Evolutionary conservation across 805 yeast species (phyloP).

Genomic region (Myxozyma neotropica): DNA sequence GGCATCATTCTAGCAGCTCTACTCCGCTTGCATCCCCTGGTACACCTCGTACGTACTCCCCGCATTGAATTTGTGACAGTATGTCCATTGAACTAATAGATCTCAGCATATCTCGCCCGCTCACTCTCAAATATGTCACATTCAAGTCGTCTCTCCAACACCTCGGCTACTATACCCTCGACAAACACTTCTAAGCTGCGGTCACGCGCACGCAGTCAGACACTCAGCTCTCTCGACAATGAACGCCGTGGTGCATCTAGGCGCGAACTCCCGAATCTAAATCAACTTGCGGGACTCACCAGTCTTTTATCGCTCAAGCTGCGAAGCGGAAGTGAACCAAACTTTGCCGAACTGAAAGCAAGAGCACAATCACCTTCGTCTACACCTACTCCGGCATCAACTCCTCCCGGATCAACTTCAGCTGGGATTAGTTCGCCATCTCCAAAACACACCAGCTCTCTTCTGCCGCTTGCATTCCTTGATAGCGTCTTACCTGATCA

Average conservation of each 20-base stretch:
- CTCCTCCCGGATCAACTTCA: not conserved
- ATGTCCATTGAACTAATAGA: not conserved
- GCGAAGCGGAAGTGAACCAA: conserved; percentile 31
- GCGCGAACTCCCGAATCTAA: conserved; percentile 5
- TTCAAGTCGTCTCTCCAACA: conserved; percentile 4
- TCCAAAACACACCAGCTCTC: conserved; percentile 5
- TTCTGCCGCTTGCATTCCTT: conserved; percentile 11
- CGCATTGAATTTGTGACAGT: not conserved
- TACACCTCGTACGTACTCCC: conserved; percentile 16
- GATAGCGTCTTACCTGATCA: conserved; percentile 29
- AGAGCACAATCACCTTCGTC: not conserved
- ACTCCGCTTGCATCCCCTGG: conserved; percentile 20
- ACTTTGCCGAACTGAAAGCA: conserved; percentile 16
- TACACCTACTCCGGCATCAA: not conserved
- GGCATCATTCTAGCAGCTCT: not conserved
- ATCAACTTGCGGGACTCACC: conserved; percentile 17
- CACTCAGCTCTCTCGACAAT: conserved; percentile 26
- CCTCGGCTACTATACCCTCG: conserved; percentile 3
- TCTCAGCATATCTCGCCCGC: conserved; percentile 11
- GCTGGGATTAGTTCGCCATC: not conserved
- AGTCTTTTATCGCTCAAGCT: conserved; percentile 20
- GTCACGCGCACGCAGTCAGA: conserved; percentile 28
- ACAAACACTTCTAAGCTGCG: not conserved
- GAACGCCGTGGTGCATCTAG: conserved; percentile 1
- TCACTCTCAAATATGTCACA: conserved; percentile 21